Conservation (phyloP, 441 rosid genomes). For the Aquilaria agallochum region DNA sequence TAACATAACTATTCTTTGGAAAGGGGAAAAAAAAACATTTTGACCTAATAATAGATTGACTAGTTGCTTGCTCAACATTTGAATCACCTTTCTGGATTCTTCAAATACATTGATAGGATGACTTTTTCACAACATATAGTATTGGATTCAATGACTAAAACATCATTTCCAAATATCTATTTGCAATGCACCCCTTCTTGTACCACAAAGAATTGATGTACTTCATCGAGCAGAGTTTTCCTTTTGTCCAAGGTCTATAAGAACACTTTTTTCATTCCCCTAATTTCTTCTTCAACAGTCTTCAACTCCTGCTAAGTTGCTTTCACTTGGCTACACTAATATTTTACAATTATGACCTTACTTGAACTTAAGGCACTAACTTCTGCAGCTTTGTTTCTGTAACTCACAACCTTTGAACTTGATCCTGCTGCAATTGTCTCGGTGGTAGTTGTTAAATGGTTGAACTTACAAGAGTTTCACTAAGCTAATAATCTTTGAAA, state of each 20-base stretch:
- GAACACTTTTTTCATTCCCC: constrained; percentile 6
- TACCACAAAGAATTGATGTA: constrained; percentile 1
- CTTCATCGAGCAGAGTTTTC: constrained; percentile 5
- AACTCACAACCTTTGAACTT: background rate
- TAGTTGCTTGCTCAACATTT: too few relatives aligned
- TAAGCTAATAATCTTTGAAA: background rate
- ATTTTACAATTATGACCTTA: background rate
- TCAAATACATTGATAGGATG: too few relatives aligned
- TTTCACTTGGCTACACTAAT: constrained; percentile 7
- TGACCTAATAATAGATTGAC: too few relatives aligned
- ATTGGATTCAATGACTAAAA: too few relatives aligned
- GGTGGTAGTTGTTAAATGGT: background rate
- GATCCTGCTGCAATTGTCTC: background rate
- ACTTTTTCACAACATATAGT: too few relatives aligned
- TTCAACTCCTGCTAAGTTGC: constrained; percentile 3
- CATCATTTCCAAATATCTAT: too few relatives aligned
- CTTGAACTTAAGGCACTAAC: constrained; percentile 7
- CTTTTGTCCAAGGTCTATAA: constrained; percentile 7
- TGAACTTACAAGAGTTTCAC: background rate
- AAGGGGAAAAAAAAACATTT: too few relatives aligned
- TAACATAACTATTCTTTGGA: too few relatives aligned
- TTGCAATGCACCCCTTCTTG: too few relatives aligned
- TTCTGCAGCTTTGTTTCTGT: background rate
- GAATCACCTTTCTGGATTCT: too few relatives aligned
- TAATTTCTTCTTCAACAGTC: constrained; percentile 14